Base-by-base conservation (phyloP, 495 filamentous ascomycete genomes). In the Lasiosphaeria ovina region DNA sequence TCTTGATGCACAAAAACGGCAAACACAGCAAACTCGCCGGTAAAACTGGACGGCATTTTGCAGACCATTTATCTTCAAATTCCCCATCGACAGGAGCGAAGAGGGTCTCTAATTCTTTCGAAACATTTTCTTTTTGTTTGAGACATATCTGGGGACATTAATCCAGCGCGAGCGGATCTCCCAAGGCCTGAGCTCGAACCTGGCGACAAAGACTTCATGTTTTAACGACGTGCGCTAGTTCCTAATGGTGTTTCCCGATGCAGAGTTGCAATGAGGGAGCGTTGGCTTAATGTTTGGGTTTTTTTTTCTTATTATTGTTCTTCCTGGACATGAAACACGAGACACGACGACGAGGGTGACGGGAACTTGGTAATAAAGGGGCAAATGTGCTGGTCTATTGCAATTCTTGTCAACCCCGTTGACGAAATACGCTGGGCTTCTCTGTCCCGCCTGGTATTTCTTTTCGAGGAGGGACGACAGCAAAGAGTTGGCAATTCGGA, bases 11-110 rank as follows among this genome's bases (percentile, higher is more conserved):
- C 24, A 24, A 24, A 14, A 5, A 9, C 44, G 16, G 12, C 44
- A 14, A 47, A 47, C 44, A 14, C 12, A 9, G 44, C 38, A 42
- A 42, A 14, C 11, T 47, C 12, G 16, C 55, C 14, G 55, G 38
- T 50, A 34, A 44, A 34, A 58, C 55, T 49, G 55, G 4, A 58
- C 55, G 44, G 55, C 55, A 10, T 42, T 44, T 44, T 14, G 31
- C n/a, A 4, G 4, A 6, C 11, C 4, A 4, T 14, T n/a, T n/a
- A 5, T n/a, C 12, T 47, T 47, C 44, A 47, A n/a, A 32, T 16
- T 24, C 44, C 31, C n/a, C 45, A 35, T 58, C 55, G 44, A 58
- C 55, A 35, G 44, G 55, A 50, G 55, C 40, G 32, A 49, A 34
- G 44, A 38, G 42, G 44, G 36, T 10, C 6, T 10, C 32, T 51